Conservation (phyloP, 2,329 filamentous ascomycete genomes). For the Pseudocercospora vitis region DNA sequence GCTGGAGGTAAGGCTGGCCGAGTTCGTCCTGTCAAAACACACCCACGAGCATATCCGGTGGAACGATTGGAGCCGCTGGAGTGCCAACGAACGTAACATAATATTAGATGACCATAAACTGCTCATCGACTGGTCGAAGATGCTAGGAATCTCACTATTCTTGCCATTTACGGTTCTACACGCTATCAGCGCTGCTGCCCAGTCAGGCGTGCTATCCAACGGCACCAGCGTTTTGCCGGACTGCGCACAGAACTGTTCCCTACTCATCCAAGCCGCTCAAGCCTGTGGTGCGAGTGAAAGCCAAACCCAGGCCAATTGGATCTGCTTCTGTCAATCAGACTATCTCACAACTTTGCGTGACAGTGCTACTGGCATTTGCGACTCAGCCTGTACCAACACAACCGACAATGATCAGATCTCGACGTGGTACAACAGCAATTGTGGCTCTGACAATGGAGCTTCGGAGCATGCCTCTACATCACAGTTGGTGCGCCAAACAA, state of each 20-base stretch:
- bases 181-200: slow-evolving; percentile 14
- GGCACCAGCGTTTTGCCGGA: slow-evolving; percentile 37
- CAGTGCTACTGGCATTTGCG: slow-evolving; percentile 55
- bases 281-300: slow-evolving; percentile 58
- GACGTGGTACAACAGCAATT: not conserved
- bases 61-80: too few relatives aligned
- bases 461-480: too few relatives aligned
- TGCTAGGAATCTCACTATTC: too few relatives aligned
- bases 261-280: slow-evolving; percentile 62
- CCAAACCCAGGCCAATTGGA: slow-evolving; percentile 54
- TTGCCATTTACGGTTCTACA: too few relatives aligned
- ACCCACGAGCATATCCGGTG: too few relatives aligned
- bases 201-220: slow-evolving; percentile 32
- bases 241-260: slow-evolving; percentile 38
- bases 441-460: too few relatives aligned
- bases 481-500: too few relatives aligned
- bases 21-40: too few relatives aligned
- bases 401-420: not conserved
- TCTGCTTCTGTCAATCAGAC: slow-evolving; percentile 71
- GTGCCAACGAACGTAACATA: too few relatives aligned
- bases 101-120: too few relatives aligned
- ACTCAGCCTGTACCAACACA: slow-evolving; percentile 44
- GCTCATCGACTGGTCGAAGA: too few relatives aligned
- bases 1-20: too few relatives aligned
- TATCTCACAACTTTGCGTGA: slow-evolving; percentile 60